Conservation (phyloP, 2,329 filamentous ascomycete species). For the Verticillium longisporum region DNA sequence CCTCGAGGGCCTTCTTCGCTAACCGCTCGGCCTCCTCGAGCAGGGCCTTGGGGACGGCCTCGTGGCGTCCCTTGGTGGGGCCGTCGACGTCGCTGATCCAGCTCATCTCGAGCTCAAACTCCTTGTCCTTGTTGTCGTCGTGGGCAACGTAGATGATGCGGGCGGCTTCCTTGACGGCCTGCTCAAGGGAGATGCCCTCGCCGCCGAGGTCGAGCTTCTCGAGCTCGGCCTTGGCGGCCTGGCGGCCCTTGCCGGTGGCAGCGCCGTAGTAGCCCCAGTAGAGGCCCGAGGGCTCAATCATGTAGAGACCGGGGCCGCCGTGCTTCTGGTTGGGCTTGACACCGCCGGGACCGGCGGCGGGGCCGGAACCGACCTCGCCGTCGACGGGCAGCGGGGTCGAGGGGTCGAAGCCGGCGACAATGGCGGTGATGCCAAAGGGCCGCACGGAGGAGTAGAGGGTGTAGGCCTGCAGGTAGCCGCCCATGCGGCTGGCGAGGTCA, state of each 20-base stretch:
- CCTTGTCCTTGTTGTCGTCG: conserved; percentile 99
- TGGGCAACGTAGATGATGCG: conserved; percentile 96
- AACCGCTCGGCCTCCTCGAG: conserved; percentile 86
- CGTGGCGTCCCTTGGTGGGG: conserved; percentile 85
- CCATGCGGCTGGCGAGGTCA: conserved; percentile 87
- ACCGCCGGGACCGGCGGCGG: conserved; percentile 72
- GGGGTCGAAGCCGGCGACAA: conserved; percentile 88
- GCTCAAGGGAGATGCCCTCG: conserved; percentile 68
- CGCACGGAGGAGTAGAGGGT: conserved; percentile 96
- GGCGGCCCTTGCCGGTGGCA: conserved; percentile 91
- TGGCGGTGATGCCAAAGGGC: conserved; percentile 93
- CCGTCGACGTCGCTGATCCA: conserved; percentile 86
- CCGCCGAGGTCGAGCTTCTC: conserved; percentile 90
- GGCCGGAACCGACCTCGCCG: conserved; percentile 81
- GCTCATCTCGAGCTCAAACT: conserved; percentile 98
- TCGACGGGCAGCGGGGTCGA: conserved; percentile 81
- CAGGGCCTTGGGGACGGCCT: conserved; percentile 87
- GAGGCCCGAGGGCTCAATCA: conserved; percentile 95
- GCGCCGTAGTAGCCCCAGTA: conserved; percentile 99
- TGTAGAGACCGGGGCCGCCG: conserved; percentile 91
- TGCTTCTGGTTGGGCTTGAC: conserved; percentile 68
- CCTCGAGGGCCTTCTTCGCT: conserved; percentile 84
- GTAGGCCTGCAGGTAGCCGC: conserved; percentile 93
- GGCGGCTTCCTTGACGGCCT: conserved; percentile 93
- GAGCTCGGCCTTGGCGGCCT: conserved; percentile 94